Evolutionary conservation across 352 stramenopile genomes (phyloP).

Genomic region (Phytophthora tubulina): DNA sequence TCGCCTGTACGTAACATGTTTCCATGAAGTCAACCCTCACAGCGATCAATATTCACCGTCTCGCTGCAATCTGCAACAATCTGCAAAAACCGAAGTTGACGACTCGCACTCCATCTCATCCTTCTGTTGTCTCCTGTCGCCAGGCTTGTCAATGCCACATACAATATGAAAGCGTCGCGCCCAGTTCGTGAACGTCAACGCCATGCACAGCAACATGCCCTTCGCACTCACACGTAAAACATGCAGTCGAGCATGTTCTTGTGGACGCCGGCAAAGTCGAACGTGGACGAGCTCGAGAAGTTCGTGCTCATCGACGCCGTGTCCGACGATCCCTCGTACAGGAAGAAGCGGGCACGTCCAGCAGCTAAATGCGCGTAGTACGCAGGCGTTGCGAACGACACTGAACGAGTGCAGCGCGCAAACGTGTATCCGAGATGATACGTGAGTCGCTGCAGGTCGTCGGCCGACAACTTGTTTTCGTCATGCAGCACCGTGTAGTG

Average conservation of each 20-base stretch:
- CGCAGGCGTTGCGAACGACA: slow-evolving; percentile 82
- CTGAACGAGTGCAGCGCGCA: slow-evolving; percentile 79
- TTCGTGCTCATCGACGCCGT: slow-evolving; percentile 32
- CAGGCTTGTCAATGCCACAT: too few species aligned
- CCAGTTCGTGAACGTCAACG: too few species aligned
- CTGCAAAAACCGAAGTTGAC: too few species aligned
- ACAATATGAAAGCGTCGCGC: too few species aligned
- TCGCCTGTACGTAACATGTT: too few species aligned
- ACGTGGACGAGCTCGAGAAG: slow-evolving; percentile 20
- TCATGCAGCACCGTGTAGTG: slow-evolving; percentile 89
- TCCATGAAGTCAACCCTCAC: too few species aligned
- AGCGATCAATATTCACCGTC: too few species aligned
- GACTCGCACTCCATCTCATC: too few species aligned
- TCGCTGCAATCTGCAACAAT: too few species aligned
- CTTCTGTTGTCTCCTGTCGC: too few species aligned
- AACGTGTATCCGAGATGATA: slow-evolving; percentile 87
- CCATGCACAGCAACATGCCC: neutral
- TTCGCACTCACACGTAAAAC: slow-evolving; percentile 24
- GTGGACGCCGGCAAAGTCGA: slow-evolving; percentile 27
- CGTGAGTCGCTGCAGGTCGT: slow-evolving; percentile 71
- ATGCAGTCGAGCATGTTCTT: slow-evolving; percentile 36
- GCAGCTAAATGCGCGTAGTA: slow-evolving; percentile 90
- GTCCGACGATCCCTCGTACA: slow-evolving; percentile 60
- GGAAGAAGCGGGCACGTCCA: slow-evolving; percentile 83
- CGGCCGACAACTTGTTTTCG: slow-evolving; percentile 65